Percentiles rank a stretch among this genome's conserved stretches.
Evolutionary conservation across 1,284 basidiomycete genomes (phyloP).

Genomic region (Heterobasidion irregulare): DNA sequence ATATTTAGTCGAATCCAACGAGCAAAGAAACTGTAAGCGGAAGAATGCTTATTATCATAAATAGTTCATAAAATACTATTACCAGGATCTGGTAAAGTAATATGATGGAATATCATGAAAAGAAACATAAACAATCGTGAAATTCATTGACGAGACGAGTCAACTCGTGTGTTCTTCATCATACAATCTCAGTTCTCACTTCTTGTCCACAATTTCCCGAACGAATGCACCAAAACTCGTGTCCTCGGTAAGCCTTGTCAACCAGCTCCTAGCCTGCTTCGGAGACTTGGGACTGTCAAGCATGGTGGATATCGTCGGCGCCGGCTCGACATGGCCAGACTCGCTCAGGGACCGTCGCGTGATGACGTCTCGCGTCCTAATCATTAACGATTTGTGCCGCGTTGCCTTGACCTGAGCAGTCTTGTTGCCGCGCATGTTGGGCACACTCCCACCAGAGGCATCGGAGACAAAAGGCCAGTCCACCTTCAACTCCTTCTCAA

Average conservation of each 20-base stretch:
- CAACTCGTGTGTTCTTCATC: too few species aligned
- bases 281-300: background rate
- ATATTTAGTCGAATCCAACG: too few species aligned
- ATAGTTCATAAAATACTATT: too few species aligned
- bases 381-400: slow-evolving; percentile 2
- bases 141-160: too few species aligned
- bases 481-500: slow-evolving; percentile 42
- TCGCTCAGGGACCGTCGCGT: background rate
- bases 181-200: background rate
- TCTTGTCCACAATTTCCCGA: slow-evolving; percentile 1
- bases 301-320: too few species aligned
- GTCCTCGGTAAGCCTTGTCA: slow-evolving; percentile 4
- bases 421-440: background rate
- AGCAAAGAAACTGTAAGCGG: too few species aligned
- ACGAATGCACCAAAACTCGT: slow-evolving; percentile 6
- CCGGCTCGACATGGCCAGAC: background rate
- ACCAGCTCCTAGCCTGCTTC: background rate
- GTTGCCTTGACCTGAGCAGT: background rate
- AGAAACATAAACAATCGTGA: too few species aligned
- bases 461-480: slow-evolving; percentile 31
- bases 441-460: background rate
- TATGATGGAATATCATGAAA: too few species aligned
- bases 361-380: slow-evolving; percentile 1
- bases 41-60: too few species aligned
- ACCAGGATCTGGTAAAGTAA: too few species aligned